Conservation (phyloP, 2,329 filamentous ascomycete species). For the Aspergillus arachidicola region DNA sequence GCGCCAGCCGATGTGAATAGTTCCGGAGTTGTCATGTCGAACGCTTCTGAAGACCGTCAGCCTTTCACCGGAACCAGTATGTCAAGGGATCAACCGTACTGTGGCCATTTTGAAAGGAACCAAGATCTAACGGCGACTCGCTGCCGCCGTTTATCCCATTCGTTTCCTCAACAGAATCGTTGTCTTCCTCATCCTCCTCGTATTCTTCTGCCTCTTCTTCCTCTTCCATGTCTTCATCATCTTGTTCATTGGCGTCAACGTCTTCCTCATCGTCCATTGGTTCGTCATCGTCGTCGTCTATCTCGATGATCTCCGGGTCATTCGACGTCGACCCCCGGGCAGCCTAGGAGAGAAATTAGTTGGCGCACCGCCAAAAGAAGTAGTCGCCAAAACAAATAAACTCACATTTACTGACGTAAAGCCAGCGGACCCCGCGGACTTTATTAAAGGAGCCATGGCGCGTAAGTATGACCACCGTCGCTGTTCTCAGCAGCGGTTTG, state of each 20-base stretch:
- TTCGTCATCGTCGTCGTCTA: constrained; percentile 40
- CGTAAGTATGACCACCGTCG: neutral
- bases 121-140: constrained; percentile 24
- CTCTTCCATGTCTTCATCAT: constrained; percentile 33
- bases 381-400: constrained; percentile 15
- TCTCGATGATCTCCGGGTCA: constrained; percentile 42
- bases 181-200: constrained; percentile 30
- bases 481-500: neutral
- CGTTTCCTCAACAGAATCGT: constrained; percentile 29
- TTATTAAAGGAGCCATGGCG: constrained; percentile 44
- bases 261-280: constrained; percentile 34
- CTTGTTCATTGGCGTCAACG: constrained; percentile 29
- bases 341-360: constrained; percentile 21
- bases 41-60: constrained; percentile 20
- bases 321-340: constrained; percentile 23
- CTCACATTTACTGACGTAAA: constrained; percentile 32
- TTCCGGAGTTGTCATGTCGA: constrained; percentile 29
- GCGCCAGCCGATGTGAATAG: constrained; percentile 51
- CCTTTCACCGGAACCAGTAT: neutral
- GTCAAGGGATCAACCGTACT: constrained; percentile 12
- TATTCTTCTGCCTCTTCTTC: constrained; percentile 31
- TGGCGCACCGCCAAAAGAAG: constrained; percentile 10
- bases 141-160: constrained; percentile 34
- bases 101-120: constrained; percentile 20
- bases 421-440: constrained; percentile 32